phyloP scores from a whole-genome alignment of 2,329 filamentous ascomycete species.

The Lecanosticta acicola region DNA sequence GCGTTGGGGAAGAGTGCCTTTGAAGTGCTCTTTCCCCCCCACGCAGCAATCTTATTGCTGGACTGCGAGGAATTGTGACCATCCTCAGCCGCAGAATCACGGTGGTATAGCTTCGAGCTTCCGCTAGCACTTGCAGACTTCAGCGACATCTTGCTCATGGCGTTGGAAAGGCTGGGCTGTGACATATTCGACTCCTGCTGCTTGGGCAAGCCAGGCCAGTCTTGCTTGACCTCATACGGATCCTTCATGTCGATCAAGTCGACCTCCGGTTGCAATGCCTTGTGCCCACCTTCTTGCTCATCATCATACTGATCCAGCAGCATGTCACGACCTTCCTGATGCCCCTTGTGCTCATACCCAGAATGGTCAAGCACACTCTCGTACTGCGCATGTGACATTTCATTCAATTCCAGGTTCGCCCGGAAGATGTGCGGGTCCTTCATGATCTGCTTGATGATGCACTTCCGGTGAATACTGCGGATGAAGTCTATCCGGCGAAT shows the following conservation, averaged over 20 bases:
- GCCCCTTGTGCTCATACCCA: neutral
- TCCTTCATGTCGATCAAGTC: conserved; percentile 7
- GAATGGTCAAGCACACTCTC: neutral
- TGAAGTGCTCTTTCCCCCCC: conserved; percentile 6
- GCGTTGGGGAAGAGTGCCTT: conserved; percentile 13
- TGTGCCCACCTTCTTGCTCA: conserved; percentile 18
- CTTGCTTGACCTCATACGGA: neutral
- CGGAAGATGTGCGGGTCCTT: conserved; percentile 23
- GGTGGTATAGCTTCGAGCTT: neutral
- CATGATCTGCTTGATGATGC: conserved; percentile 39
- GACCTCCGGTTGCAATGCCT: conserved; percentile 10
- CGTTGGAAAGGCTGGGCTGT: neutral
- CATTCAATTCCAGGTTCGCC: conserved; percentile 12
- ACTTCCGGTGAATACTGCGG: conserved; percentile 47
- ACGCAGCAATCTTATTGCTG: conserved; percentile 5
- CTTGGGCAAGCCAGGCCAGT: conserved; percentile 1
- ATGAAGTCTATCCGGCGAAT: conserved; percentile 43
- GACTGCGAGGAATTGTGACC: neutral
- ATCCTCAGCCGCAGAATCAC: neutral
- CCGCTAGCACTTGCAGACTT: neutral
- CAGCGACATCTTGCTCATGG: conserved; percentile 10
- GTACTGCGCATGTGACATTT: neutral
- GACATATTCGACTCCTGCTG: neutral
- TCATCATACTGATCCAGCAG: conserved; percentile 16
- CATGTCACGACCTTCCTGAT: neutral